Evolutionary conservation across 108 stramenopile genomes (phyloP), one percentile per base, ranked within the genome.

Genomic region (Skeletonema tropicum): DNA sequence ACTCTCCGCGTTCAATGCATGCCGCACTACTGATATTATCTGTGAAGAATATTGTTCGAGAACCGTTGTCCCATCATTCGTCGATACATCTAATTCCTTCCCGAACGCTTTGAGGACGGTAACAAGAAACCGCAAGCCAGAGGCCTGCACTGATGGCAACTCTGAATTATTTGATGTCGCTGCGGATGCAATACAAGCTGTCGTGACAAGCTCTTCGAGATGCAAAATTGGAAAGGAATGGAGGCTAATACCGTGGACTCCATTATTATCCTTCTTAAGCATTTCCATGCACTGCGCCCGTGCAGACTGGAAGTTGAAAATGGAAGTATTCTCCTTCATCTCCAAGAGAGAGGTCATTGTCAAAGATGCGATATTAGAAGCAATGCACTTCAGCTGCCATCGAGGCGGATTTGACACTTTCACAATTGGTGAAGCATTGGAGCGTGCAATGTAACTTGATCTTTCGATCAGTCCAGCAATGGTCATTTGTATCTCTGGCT

Each of bases 141-240:
- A 71, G 61, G 68, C 77, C 73, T 95, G 94, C 8, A 93, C 71
- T 31, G 82, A 61, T 11, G 78, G 73, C 12, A 95, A 76, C 70
- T 95, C 92, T 10, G 89, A 79, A 39, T 91, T 90, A 63, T 93
- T 92, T 9, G 87, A 88, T 33, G 92, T 85, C 11, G 92, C 84
- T 60, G 87, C 80, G 19, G 88, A 79, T 46, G 85, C 75, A 46
- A 73, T 84, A 39, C 94, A 95, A 39, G 88, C 87, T 31, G 82
- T 68, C 10, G 76, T 48, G 0, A 93, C 61, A 10, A 92, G 64
- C 35, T 85, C 89, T 60, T 77, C 63, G 13, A 90, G 71, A 74
- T 90, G 89, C 17, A 92, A 77, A 25, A 80, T 66, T 36, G 89
- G 87, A 7, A 41, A 78, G 46, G 84, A 67, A 46, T 65, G 71